phyloP scores from a whole-genome alignment of 164 flowering plant species.

The Macadamia integrifolia region DNA sequence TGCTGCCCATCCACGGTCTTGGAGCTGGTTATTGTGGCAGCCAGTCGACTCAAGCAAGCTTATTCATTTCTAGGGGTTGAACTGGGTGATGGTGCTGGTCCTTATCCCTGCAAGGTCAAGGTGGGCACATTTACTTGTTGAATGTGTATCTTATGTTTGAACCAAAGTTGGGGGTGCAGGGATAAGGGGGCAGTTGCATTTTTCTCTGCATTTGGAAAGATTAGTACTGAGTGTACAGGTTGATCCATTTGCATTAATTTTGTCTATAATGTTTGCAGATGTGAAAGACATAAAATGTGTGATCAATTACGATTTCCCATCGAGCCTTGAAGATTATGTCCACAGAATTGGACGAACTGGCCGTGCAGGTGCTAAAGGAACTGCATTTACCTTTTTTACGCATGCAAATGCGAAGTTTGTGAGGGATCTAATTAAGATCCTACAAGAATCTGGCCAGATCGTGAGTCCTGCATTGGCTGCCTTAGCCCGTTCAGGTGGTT shows the following conservation, averaged over 20 bases:
- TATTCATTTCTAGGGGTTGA: conserved; percentile 29
- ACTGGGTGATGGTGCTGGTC: conserved; percentile 51
- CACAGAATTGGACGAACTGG: conserved; percentile 99
- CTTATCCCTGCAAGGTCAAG: conserved; percentile 96
- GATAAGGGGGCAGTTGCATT: conserved; percentile 67
- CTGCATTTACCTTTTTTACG: conserved; percentile 78
- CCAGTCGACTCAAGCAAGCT: conserved; percentile 74
- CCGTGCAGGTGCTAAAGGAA: conserved; percentile 95
- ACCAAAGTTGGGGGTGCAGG: conserved; percentile 62
- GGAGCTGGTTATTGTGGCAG: conserved; percentile 87
- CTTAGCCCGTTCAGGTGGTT: conserved; percentile 49
- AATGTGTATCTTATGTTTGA: conserved; percentile 58
- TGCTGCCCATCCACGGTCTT: conserved; percentile 69
- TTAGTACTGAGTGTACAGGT: neutral
- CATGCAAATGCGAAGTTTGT: conserved; percentile 76
- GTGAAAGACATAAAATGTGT: conserved; percentile 99
- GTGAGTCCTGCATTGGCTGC: conserved; percentile 60
- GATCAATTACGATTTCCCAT: conserved; percentile 90
- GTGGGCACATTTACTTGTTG: conserved; percentile 77
- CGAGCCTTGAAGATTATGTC: conserved; percentile 91
- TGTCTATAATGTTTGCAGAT: conserved; percentile 52
- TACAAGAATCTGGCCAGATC: conserved; percentile 80
- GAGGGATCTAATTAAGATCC: conserved; percentile 72
- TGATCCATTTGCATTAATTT: neutral
- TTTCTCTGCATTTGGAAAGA: conserved; percentile 2